Conservation (phyloP, 2,329 filamentous ascomycete species). For the Colletotrichum higginsianum region DNA sequence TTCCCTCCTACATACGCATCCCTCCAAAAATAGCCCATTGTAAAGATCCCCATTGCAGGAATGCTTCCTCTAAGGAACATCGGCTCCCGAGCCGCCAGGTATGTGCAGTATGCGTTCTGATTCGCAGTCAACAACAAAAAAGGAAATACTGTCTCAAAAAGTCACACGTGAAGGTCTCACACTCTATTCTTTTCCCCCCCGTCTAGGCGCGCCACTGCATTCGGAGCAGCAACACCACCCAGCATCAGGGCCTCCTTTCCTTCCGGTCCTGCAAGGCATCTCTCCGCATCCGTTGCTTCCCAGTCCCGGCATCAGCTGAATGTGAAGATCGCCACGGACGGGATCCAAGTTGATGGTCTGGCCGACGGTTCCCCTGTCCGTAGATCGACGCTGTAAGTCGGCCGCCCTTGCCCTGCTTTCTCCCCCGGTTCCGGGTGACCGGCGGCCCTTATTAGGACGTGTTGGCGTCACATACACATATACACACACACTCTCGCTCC, state of each 20-base stretch:
- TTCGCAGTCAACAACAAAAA: not conserved
- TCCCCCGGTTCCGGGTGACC: slow-evolving; percentile 8
- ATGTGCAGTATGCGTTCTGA: slow-evolving; percentile 20
- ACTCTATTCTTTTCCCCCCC: not conserved
- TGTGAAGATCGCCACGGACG: slow-evolving; percentile 21
- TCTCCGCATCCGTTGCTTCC: slow-evolving; percentile 26
- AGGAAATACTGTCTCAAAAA: not conserved
- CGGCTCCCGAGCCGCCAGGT: slow-evolving; percentile 35
- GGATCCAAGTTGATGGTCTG: slow-evolving; percentile 28
- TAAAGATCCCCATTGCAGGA: not conserved
- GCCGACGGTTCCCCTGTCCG: slow-evolving; percentile 9
- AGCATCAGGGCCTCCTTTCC: slow-evolving; percentile 13
- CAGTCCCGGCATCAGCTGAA: slow-evolving; percentile 3
- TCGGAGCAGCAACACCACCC: slow-evolving; percentile 7
- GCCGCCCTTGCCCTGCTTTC: too few species aligned
- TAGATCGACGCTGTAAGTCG: slow-evolving; percentile 41
- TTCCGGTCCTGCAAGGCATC: slow-evolving; percentile 13
- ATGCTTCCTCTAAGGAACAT: slow-evolving; percentile 29
- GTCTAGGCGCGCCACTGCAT: slow-evolving; percentile 26
- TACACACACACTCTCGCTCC: too few species aligned
- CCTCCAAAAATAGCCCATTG: not conserved
- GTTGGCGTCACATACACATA: not conserved
- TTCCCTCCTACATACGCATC: slow-evolving; percentile 14
- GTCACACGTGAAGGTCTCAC: slow-evolving; percentile 32
- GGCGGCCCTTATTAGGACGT: not conserved